Percentiles rank a stretch among this genome's conserved stretches.
phyloP scores from a whole-genome alignment of 345 rosid genomes.

The Rhodamnia rubescens region DNA sequence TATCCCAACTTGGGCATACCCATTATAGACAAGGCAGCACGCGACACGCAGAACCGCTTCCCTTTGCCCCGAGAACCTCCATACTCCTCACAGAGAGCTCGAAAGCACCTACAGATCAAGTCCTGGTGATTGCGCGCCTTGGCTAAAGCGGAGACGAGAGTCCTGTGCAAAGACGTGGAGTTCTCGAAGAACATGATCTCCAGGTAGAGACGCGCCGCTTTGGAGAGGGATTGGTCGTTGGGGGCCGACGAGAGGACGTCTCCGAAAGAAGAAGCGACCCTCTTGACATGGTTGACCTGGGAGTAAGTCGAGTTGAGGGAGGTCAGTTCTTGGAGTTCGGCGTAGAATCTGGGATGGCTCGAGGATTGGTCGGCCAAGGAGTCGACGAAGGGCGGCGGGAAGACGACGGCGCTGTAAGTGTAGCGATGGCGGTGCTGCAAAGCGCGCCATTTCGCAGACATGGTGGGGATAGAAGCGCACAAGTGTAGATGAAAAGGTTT shows the following conservation, averaged over 20 bases:
- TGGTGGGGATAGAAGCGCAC: conserved; percentile 6
- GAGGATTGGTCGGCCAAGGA: conserved; percentile 22
- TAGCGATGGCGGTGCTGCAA: conserved; percentile 93
- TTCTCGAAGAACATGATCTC: conserved; percentile 76
- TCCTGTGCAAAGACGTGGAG: conserved; percentile 67
- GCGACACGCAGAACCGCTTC: conserved; percentile 67
- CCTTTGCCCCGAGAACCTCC: conserved; percentile 21
- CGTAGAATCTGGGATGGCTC: conserved; percentile 23
- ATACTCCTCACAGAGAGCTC: conserved; percentile 53
- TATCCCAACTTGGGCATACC: conserved; percentile 84
- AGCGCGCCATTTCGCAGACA: conserved; percentile 99
- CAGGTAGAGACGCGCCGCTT: conserved; percentile 45
- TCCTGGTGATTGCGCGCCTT: conserved; percentile 37
- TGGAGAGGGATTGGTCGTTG: conserved; percentile 10
- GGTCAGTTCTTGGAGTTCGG: conserved; percentile 32
- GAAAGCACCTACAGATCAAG: conserved; percentile 41
- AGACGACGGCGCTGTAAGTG: conserved; percentile 76
- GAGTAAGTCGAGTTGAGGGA: conserved; percentile 69
- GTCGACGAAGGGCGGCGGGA: conserved; percentile 40
- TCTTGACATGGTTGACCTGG: conserved; percentile 64
- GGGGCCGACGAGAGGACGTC: conserved; percentile 12
- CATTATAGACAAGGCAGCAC: conserved; percentile 72
- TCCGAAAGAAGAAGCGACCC: conserved; percentile 47
- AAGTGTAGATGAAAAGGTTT: neutral
- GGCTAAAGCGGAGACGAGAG: conserved; percentile 61